A percentile compares a stretch with the other conserved stretches of the same genome.
Evolutionary conservation across 345 rosid species (phyloP).

Genomic region (Acer saccharum): DNA sequence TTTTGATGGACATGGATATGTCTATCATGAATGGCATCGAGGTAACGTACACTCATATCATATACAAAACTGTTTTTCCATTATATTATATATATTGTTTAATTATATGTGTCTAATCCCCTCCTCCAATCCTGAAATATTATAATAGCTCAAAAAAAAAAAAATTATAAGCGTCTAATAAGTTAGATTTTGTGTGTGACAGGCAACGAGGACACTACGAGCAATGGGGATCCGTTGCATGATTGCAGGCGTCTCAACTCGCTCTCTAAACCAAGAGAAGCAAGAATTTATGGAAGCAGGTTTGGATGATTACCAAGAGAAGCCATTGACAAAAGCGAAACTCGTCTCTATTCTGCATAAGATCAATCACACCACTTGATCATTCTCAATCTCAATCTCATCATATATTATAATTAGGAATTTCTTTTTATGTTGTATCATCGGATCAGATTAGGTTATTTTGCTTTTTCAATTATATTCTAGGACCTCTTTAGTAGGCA

Average conservation of each 20-base stretch:
- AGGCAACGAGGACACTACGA: constrained; percentile 73
- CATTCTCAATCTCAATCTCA: background rate
- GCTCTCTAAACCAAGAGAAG: constrained; percentile 39
- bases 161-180: too few species aligned
- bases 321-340: constrained; percentile 74
- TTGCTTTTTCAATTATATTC: background rate
- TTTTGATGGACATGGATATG: constrained; percentile 93
- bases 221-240: constrained; percentile 70
- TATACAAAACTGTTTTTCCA: too few species aligned
- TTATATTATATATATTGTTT: too few species aligned
- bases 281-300: constrained; percentile 76
- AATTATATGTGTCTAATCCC: too few species aligned
- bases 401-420: background rate
- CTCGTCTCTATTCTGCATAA: constrained; percentile 52
- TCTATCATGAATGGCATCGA: constrained; percentile 82
- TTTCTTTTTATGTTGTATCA: background rate
- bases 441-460: background rate
- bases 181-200: background rate
- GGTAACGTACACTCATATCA: constrained; percentile 34
- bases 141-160: too few species aligned
- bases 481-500: background rate
- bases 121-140: too few species aligned
- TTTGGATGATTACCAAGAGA: constrained; percentile 72
- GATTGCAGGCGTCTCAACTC: constrained; percentile 72
- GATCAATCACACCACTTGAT: constrained; percentile 13